Evolutionary conservation across 2,329 filamentous ascomycete species (phyloP), one percentile per base, ranked within the genome.

Genomic region (Ceratocystis alfenasii): DNA sequence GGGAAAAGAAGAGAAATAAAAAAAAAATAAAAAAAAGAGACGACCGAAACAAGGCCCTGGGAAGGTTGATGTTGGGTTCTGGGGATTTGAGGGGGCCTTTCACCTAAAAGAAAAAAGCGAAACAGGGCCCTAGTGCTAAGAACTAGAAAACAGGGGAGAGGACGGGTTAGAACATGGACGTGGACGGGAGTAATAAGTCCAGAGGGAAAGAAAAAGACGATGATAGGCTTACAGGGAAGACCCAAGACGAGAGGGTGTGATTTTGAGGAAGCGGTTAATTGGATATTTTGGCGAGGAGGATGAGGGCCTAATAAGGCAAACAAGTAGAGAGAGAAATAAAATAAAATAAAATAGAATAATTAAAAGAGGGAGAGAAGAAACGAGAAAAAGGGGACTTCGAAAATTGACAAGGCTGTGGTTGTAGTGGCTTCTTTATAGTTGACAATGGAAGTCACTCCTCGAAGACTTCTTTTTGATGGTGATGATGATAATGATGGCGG

Each of bases 181-280:
- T 36, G 33, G 33, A 12, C 33, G 53, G 53, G 25, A 53, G 25
- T 28, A 53, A 28, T 53, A 25, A 30, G 6, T 15, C 25, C 12
- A 33, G 53, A 57, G 10, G 22, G 17, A 30, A 17, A 55, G 17
- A 30, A 57, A 22, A 33, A 36, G 53, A 57, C 53, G 53, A 30
- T 7, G 33, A 30, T 22, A 50, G 46, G 46, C 53, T n/a, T 30
- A 57, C 53, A 57, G 53, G 53, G 53, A 57, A 57, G 53, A 57
- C 28, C 53, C 53, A 57, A 36, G 53, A 33, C 7, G 28, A 57
- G 28, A 57, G 53, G 46, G 53, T 57, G 53, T 57, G 53, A 33
- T 57, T 57, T 57, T 33, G 53, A 57, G 25, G 53, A 17, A 12
- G 25, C 36, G 28, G 53, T 57, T 57, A 57, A 57, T 57, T 57